Evolutionary conservation across 2,329 filamentous ascomycete species (phyloP), one percentile per base, ranked within the genome.

Genomic region (Alternaria viburni): DNA sequence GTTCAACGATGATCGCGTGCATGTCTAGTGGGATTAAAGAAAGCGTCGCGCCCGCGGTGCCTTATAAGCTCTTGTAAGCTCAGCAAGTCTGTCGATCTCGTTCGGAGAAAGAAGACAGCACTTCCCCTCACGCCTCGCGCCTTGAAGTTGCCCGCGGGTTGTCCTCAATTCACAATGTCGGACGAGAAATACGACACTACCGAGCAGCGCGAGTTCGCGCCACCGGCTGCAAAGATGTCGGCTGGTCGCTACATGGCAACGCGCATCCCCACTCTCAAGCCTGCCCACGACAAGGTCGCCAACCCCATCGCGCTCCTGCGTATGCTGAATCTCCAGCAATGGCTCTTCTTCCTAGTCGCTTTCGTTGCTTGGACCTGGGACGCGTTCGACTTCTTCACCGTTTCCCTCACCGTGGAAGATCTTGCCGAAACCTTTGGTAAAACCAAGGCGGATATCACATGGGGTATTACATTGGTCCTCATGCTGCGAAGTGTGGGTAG

Each of bases 331-430:
- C 73, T 72, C 28, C 83, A 87, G 51, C 86, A 88, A 80, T 88
- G 86, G 86, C 80, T 87, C n/a, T 87, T 87, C 76, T 88, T 87
- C 74, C 72, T 81, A 8, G 79, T 81, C 43, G 77, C 80, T 2
- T 83, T 83, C 62, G 69, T 82, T 15, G 86, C 81, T 3, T 88
- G 86, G 77, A 69, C 76, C 0, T 81, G 79, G 79, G 79, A 81
- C 43, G 82, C 86, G 0, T 87, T 89, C 60, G 87, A 89, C 71
- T 89, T 89, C 79, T 89, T 89, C 78, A 88, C 87, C 23, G 87
- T 89, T 23, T 87, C 85, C 6, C 76, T 89, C 54, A 87, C 86
- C 0, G 84, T 89, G 15, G 77, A 80, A 6, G 72, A 86, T 41
- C 77, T 89, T 11, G 86, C 87, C 3, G 79, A 84, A 61, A 75